phyloP scores from a whole-genome alignment of 345 rosid species.

The Eucalyptus leucophloia region DNA sequence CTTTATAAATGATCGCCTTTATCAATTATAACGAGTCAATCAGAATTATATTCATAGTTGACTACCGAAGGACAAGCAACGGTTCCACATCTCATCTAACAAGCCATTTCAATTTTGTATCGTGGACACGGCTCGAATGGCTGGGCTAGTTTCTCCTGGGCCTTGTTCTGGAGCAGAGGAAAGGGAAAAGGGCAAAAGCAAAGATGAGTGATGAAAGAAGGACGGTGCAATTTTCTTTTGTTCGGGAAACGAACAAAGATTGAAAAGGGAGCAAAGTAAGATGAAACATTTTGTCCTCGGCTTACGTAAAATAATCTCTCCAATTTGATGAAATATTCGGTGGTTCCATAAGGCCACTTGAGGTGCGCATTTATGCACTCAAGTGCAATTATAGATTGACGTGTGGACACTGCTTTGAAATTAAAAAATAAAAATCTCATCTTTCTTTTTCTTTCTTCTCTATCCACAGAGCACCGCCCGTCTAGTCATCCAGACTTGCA shows the following conservation, averaged over 20 bases:
- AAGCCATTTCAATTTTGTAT: neutral
- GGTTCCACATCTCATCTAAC: neutral
- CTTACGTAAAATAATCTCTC: neutral
- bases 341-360: fast-evolving
- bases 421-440: no score
- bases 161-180: neutral
- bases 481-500: no score
- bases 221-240: neutral
- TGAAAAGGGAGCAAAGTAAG: no score
- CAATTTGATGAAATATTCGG: neutral
- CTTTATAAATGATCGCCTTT: neutral
- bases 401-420: no score
- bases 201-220: neutral
- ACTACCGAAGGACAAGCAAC: neutral
- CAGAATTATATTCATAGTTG: neutral
- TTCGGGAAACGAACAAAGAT: neutral
- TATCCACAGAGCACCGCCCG: no score
- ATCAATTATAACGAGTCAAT: neutral
- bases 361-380: neutral
- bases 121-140: neutral
- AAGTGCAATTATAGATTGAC: no score
- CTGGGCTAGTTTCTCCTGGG: neutral
- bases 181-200: neutral
- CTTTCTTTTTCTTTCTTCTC: no score
- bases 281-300: neutral